These are phyloP conservation scores for Backusella sp. DNA, from an alignment of 192 early-diverging fungal genomes.

Conservation along the genomic window DNA sequence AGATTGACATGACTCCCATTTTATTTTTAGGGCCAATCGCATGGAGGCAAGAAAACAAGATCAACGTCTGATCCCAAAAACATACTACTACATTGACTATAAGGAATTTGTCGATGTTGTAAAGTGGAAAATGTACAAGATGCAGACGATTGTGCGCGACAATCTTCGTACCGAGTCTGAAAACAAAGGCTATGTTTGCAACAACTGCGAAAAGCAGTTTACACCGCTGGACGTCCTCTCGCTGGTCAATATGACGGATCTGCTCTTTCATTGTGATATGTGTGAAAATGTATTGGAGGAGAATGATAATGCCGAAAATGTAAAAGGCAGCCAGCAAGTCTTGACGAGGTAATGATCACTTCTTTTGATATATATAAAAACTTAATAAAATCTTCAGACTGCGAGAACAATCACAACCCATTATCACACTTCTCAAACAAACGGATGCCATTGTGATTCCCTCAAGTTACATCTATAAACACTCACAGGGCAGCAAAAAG, in stretches of 20 bases:
- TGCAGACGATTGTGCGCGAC: constrained; percentile 59
- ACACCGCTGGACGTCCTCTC: constrained; percentile 59
- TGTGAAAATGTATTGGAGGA: constrained; percentile 57
- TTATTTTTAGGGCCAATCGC: constrained; percentile 41
- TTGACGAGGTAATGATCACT: constrained; percentile 52
- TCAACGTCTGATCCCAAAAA: constrained; percentile 56
- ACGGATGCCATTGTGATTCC: constrained; percentile 70
- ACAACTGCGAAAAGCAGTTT: constrained; percentile 57
- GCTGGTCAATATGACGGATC: constrained; percentile 41
- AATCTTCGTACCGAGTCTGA: constrained; percentile 65
- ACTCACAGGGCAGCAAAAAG: constrained; percentile 44
- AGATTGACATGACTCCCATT: background rate
- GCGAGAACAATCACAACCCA: constrained; percentile 68
- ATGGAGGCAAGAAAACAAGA: constrained; percentile 57
- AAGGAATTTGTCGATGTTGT: constrained; percentile 91
- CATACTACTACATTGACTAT: constrained; percentile 90
- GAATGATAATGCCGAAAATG: constrained; percentile 62
- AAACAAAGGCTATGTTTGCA: constrained; percentile 69
- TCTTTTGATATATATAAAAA: too few relatives aligned
- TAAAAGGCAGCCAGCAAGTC: constrained; percentile 51
- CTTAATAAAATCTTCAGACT: constrained; percentile 51
- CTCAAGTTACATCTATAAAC: constrained; percentile 42
- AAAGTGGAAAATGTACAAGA: constrained; percentile 88
- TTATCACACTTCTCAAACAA: constrained; percentile 69
- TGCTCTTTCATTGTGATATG: constrained; percentile 60